Evolutionary conservation across 2,329 filamentous ascomycete species (phyloP).

Genomic region (Dothiorella sarmentorum): DNA sequence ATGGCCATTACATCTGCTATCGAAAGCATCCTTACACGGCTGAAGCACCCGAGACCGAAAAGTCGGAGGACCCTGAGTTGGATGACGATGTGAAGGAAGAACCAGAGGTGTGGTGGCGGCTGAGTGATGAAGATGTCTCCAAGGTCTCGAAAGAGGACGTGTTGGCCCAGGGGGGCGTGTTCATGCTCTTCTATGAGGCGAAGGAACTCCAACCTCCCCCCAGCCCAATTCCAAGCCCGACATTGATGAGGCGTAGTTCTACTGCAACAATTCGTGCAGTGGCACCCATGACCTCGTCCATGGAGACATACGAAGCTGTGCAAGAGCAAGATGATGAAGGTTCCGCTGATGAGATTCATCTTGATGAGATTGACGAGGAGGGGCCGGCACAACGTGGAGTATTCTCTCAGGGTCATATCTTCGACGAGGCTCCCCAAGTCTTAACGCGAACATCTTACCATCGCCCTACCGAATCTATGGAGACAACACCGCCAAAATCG

Average conservation of each 20-base stretch:
- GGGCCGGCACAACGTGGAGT: background rate
- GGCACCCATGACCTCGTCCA: background rate
- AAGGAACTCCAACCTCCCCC: constrained; percentile 11
- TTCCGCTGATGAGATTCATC: background rate
- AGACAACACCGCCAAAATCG: constrained; percentile 1
- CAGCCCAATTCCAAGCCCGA: background rate
- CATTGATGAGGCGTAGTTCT: constrained; percentile 12
- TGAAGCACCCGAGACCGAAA: background rate
- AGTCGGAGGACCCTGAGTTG: background rate
- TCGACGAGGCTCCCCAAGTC: background rate
- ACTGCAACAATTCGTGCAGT: constrained; percentile 11
- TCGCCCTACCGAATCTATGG: background rate
- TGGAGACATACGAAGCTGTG: constrained; percentile 8
- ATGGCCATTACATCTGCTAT: constrained; percentile 94
- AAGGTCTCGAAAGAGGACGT: constrained; percentile 71
- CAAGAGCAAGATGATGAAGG: constrained; percentile 16
- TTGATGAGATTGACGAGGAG: background rate
- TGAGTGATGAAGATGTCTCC: constrained; percentile 85
- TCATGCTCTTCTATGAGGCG: constrained; percentile 93
- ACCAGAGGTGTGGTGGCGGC: constrained; percentile 71
- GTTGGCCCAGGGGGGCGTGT: constrained; percentile 74
- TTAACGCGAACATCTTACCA: background rate
- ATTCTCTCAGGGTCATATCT: background rate
- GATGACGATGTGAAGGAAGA: background rate
- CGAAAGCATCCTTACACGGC: constrained; percentile 58